Evolutionary conservation across 805 yeast genomes (phyloP).

Genomic region (Candida caryicola): DNA sequence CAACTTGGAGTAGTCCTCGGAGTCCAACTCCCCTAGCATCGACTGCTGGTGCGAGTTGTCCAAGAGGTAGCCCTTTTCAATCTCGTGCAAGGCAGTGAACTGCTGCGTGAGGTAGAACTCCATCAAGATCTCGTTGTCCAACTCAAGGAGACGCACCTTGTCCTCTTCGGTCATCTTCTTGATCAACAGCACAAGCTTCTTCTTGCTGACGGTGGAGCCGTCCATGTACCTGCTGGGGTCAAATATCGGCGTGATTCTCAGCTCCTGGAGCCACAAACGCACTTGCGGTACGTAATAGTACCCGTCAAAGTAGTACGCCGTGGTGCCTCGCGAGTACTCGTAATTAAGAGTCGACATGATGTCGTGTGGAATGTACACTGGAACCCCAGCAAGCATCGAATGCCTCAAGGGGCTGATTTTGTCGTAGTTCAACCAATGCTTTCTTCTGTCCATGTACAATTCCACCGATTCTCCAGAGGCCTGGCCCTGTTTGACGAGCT

Average conservation of each 20-base stretch:
- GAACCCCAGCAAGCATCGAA: conserved; percentile 11
- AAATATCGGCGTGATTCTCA: conserved; percentile 12
- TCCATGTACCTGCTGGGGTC: background rate
- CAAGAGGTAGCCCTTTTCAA: conserved; percentile 7
- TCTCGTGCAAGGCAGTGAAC: conserved; percentile 8
- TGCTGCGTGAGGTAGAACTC: conserved; percentile 10
- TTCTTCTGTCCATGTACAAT: conserved; percentile 32
- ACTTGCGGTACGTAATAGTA: conserved; percentile 11
- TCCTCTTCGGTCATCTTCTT: conserved; percentile 7
- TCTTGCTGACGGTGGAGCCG: conserved; percentile 5
- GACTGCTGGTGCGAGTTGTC: conserved; percentile 1
- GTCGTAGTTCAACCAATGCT: conserved; percentile 28
- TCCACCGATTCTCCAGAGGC: conserved; percentile 18
- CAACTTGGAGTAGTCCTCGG: conserved; percentile 6
- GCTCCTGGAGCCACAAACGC: conserved; percentile 10
- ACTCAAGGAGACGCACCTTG: conserved; percentile 7
- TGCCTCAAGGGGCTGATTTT: conserved; percentile 12
- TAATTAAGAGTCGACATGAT: conserved; percentile 8
- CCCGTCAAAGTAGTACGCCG: conserved; percentile 5
- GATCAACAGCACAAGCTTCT: conserved; percentile 9
- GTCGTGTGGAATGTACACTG: conserved; percentile 12
- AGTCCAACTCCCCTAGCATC: conserved; percentile 3
- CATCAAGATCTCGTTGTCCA: conserved; percentile 5
- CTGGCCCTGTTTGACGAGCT: conserved; percentile 16
- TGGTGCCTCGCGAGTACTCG: conserved; percentile 10